A percentile compares a stretch with the other conserved stretches of the same genome.
Conservation (phyloP, 2,329 filamentous ascomycete genomes). For the Cladophialophora carrionii region DNA sequence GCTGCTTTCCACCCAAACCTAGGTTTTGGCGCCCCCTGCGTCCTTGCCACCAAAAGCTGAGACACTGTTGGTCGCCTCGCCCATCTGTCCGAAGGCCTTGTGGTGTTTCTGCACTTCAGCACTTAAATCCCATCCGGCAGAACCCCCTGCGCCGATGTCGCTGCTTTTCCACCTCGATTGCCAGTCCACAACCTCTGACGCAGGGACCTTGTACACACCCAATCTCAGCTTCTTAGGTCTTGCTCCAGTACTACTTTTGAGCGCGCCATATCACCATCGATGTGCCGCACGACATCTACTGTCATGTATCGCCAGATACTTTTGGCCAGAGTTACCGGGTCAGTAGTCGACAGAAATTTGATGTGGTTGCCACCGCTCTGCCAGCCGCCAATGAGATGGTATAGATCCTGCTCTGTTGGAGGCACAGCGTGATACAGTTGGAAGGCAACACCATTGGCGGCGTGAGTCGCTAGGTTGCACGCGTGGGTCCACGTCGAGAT, state of each 20-base stretch:
- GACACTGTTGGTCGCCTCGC: slow-evolving; percentile 16
- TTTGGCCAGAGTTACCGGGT: slow-evolving; percentile 17
- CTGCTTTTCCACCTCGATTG: slow-evolving; percentile 11
- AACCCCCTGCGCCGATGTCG: neutral
- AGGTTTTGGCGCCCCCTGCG: slow-evolving; percentile 2
- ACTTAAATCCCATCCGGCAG: slow-evolving; percentile 22
- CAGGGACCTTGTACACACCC: slow-evolving; percentile 6
- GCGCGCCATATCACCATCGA: slow-evolving; percentile 16
- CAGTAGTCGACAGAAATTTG: slow-evolving; percentile 15
- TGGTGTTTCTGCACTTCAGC: slow-evolving; percentile 22
- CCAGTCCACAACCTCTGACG: slow-evolving; percentile 3
- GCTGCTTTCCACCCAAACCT: slow-evolving; percentile 15
- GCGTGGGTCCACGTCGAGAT: slow-evolving; percentile 13
- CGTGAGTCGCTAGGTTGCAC: slow-evolving; percentile 3
- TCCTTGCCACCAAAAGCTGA: slow-evolving; percentile 16
- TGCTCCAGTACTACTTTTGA: slow-evolving; percentile 1
- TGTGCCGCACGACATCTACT: slow-evolving; percentile 18
- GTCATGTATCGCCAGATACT: slow-evolving; percentile 20
- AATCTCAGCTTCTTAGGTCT: slow-evolving; percentile 8
- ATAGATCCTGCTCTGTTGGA: slow-evolving; percentile 7
- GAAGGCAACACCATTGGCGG: slow-evolving; percentile 13
- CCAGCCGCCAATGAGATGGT: slow-evolving; percentile 24
- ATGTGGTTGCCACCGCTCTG: slow-evolving; percentile 18
- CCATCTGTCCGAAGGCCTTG: slow-evolving; percentile 20
- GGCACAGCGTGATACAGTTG: slow-evolving; percentile 15